Evolutionary conservation across 352 stramenopile genomes (phyloP).

Genomic region (Lagenidium giganteum): DNA sequence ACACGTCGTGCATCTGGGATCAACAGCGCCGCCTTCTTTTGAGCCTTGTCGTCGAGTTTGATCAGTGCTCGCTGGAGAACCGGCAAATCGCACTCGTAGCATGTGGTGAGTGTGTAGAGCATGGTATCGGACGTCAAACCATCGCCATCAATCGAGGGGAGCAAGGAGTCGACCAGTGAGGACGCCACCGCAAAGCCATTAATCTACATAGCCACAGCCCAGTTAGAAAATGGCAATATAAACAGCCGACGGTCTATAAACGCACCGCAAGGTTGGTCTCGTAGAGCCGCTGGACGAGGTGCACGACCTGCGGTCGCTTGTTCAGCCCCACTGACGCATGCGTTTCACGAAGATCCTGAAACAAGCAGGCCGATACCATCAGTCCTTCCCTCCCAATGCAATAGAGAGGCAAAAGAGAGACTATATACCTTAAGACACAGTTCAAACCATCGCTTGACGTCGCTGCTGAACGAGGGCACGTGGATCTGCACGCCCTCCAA

Average conservation of each 20-base stretch:
- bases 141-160: conserved; percentile 22
- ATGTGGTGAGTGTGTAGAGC: conserved; percentile 38
- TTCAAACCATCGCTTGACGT: conserved; percentile 4
- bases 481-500: conserved; percentile 3
- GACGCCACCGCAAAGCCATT: conserved; percentile 19
- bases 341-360: conserved; percentile 34
- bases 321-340: conserved; percentile 17
- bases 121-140: conserved; percentile 28
- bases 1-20: conserved; percentile 40
- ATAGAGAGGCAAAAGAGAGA: not conserved
- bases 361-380: not conserved
- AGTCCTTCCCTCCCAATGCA: not conserved
- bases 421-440: conserved; percentile 30
- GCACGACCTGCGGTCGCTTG: conserved; percentile 30
- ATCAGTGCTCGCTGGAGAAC: conserved; percentile 33
- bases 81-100: conserved; percentile 56
- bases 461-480: conserved; percentile 19
- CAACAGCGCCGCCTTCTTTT: conserved; percentile 25
- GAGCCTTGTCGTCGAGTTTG: conserved; percentile 33
- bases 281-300: conserved; percentile 33
- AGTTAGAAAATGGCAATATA: not conserved
- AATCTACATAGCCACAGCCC: conserved; percentile 6
- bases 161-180: conserved; percentile 17
- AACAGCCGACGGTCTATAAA: not conserved
- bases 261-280: conserved; percentile 43